Evolutionary conservation across 805 yeast genomes (phyloP), one percentile per base, ranked within the genome.

Genomic region (Jamesozyma jinghongensis): DNA sequence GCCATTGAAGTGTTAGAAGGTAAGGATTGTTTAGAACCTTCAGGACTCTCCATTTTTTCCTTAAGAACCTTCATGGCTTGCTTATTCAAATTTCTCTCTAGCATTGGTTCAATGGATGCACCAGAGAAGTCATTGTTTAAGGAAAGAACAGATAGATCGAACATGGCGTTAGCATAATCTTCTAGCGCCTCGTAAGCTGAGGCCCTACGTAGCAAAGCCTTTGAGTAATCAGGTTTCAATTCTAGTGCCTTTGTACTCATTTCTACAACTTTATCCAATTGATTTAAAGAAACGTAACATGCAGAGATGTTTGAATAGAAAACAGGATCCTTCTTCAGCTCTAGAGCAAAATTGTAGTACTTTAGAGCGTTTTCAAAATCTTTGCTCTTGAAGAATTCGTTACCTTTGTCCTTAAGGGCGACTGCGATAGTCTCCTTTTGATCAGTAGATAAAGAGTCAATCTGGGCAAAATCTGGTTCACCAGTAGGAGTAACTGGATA

Each of bases 261-360:
- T 51, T 78, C 84, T 48, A 92, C 73, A 36, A 88, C 95, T 60
- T 86, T 81, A 53, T 85, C 86, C 59, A 77, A 79, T 47, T 87
- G 76, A 48, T 79, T 75, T 50, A 85, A 69, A 7, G 94, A 85
- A 38, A 88, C 83, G 66, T 84, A 84, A 66, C 96, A 90, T 14
- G 98, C 98, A 22, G 97, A 87, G 66, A 97, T 79, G 71, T 92
- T 92, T 46, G 97, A 86, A 68, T 81, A 90, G 67, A 75, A 92
- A 28, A 88, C 83, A 4, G 97, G 87, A 63, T 92, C 97, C 51
- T 71, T 65, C 59, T 81, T 81, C 57, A 85, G 70, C 40, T 70
- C 59, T 51, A 92, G 69, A 10, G 98, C 97, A 42, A 74, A 76
- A 33, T 85, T 62, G 69, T 92, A 92, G 62, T 72, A 81, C 34